Evolutionary conservation across 495 filamentous ascomycete genomes (phyloP).

Genomic region (Thozetella sp.): DNA sequence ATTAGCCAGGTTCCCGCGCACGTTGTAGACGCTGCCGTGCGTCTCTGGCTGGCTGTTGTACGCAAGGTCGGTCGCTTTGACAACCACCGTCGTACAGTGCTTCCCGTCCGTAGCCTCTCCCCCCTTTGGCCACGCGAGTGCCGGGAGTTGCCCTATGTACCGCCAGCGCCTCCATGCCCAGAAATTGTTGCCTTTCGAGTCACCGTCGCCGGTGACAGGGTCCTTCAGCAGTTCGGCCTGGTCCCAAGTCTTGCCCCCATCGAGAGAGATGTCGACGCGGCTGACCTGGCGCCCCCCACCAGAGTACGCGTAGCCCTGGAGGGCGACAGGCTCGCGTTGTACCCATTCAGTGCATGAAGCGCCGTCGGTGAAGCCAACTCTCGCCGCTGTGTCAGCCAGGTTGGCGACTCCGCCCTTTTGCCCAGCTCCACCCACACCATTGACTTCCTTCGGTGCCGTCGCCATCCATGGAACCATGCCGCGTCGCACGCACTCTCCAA

Average conservation of each 20-base stretch:
- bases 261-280: conserved; percentile 57
- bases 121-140: neutral
- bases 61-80: conserved; percentile 57
- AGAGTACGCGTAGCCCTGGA: conserved; percentile 61
- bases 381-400: conserved; percentile 11
- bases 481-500: conserved; percentile 47
- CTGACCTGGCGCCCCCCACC: conserved; percentile 57
- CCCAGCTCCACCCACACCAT: neutral
- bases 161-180: conserved; percentile 61
- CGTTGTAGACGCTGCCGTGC: conserved; percentile 44
- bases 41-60: conserved; percentile 50
- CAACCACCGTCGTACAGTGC: conserved; percentile 42
- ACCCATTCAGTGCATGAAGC: neutral
- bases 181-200: conserved; percentile 34
- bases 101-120: conserved; percentile 5
- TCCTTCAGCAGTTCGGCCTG: conserved; percentile 50
- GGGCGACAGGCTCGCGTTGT: conserved; percentile 26
- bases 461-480: conserved; percentile 51
- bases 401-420: conserved; percentile 10
- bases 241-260: conserved; percentile 56
- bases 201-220: conserved; percentile 19
- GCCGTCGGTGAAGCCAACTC: conserved; percentile 16
- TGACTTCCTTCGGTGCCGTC: neutral
- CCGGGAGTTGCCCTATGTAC: conserved; percentile 27
- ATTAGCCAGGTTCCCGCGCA: conserved; percentile 45